These are phyloP conservation scores for Trichoderma gamsii DNA, from an alignment of 495 filamentous ascomycete species.

Conservation along the genomic window DNA sequence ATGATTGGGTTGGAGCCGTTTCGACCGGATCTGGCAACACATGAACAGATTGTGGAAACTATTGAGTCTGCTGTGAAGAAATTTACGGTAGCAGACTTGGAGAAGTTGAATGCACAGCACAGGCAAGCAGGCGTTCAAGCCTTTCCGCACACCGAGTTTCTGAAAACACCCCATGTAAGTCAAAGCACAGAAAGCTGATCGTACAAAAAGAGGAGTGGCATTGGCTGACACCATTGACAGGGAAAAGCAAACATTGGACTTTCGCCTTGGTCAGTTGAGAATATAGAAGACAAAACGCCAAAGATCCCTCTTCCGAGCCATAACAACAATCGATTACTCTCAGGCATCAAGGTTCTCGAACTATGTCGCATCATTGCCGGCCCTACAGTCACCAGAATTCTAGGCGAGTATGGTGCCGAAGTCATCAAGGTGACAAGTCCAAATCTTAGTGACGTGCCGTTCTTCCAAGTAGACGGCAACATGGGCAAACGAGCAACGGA, in stretches of 20 bases:
- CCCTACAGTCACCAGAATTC: conserved; percentile 58
- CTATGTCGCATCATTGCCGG: conserved; percentile 60
- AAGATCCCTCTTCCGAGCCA: conserved; percentile 47
- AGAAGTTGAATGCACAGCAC: conserved; percentile 54
- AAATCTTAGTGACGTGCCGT: conserved; percentile 63
- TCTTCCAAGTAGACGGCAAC: conserved; percentile 77
- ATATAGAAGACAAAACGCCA: conserved; percentile 25
- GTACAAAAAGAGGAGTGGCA: not conserved
- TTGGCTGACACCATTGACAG: not conserved
- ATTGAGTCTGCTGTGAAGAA: conserved; percentile 61
- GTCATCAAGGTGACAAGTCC: conserved; percentile 68
- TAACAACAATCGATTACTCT: conserved; percentile 39
- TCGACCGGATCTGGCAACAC: conserved; percentile 58
- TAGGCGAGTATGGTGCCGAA: conserved; percentile 61
- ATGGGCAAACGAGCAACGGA: conserved; percentile 53
- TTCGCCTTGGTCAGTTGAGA: conserved; percentile 25
- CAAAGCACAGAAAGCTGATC: not conserved
- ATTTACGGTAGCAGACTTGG: conserved; percentile 58
- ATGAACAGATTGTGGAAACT: conserved; percentile 53
- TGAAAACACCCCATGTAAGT: conserved; percentile 48
- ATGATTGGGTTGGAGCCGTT: conserved; percentile 67
- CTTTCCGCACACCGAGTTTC: conserved; percentile 60
- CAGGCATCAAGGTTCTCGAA: conserved; percentile 56
- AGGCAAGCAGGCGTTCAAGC: conserved; percentile 63
- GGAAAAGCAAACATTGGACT: conserved; percentile 30